Percentiles rank a stretch among this genome's conserved stretches.
These are phyloP conservation scores for Pisolithus microcarpus DNA, from an alignment of 768 basidiomycete genomes.

Conservation along the genomic window DNA sequence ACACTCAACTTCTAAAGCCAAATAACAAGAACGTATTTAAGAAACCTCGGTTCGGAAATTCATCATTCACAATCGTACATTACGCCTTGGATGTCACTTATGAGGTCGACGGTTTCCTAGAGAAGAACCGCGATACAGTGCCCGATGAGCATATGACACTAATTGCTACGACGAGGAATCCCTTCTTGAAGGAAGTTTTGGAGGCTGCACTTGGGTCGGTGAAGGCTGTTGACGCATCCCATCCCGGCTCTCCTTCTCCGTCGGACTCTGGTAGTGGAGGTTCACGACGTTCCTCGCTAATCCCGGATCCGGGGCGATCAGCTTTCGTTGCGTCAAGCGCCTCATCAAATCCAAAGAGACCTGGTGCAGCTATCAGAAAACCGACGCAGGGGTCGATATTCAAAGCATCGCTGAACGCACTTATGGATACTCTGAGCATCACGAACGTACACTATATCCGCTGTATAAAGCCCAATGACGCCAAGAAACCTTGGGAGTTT, in stretches of 20 bases:
- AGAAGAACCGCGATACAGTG: slow-evolving; percentile 98
- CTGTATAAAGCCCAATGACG: slow-evolving; percentile 98
- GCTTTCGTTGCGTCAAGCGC: slow-evolving; percentile 53
- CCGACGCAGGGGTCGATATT: slow-evolving; percentile 98
- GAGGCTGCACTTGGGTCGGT: slow-evolving; percentile 80
- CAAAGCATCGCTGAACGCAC: slow-evolving; percentile 84
- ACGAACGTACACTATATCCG: slow-evolving; percentile 99
- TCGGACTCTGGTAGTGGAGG: slow-evolving; percentile 73
- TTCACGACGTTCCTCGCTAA: slow-evolving; percentile 76
- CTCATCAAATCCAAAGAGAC: slow-evolving; percentile 44
- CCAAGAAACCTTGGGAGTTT: slow-evolving; percentile 95
- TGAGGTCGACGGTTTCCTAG: slow-evolving; percentile 95
- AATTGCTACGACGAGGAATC: slow-evolving; percentile 79
- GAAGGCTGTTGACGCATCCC: slow-evolving; percentile 57
- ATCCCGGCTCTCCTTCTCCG: slow-evolving; percentile 66
- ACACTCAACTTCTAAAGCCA: slow-evolving; percentile 77
- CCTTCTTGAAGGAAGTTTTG: slow-evolving; percentile 90
- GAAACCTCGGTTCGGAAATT: slow-evolving; percentile 97
- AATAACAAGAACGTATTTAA: slow-evolving; percentile 88
- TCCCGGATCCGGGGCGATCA: slow-evolving; percentile 80
- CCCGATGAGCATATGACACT: slow-evolving; percentile 96
- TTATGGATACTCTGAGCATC: slow-evolving; percentile 96
- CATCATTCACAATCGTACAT: slow-evolving; percentile 95
- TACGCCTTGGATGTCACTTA: slow-evolving; percentile 98
- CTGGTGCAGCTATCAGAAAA: slow-evolving; percentile 72